Percentiles rank a stretch among this genome's conserved stretches.
These are phyloP conservation scores for Umbelopsis ramanniana DNA, from an alignment of 192 early-diverging fungal genomes.

Conservation along the genomic window DNA sequence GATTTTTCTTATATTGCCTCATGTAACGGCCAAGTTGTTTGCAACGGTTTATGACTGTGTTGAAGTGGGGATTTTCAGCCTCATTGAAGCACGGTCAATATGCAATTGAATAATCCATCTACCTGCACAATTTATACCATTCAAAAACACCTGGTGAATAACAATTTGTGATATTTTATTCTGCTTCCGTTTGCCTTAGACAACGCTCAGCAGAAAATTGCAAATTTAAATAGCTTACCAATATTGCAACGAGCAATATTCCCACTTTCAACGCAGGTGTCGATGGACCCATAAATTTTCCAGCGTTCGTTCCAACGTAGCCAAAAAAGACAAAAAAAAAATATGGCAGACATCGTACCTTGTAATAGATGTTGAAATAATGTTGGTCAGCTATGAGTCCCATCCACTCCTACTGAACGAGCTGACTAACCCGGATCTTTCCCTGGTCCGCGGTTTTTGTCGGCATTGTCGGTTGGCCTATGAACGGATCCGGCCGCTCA, in stretches of 20 bases:
- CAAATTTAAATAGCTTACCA: neutral
- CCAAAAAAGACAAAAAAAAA: neutral
- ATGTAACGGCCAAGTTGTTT: too few relatives aligned
- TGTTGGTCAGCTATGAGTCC: constrained; percentile 3
- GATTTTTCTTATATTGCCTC: too few relatives aligned
- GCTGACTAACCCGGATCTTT: neutral
- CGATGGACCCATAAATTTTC: neutral
- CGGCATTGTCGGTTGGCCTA: neutral
- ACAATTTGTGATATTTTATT: neutral
- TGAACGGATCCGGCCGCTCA: constrained; percentile 1
- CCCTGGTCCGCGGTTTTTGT: neutral
- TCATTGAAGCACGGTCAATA: too few relatives aligned
- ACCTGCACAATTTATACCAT: too few relatives aligned
- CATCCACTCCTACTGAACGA: neutral
- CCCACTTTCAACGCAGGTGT: neutral
- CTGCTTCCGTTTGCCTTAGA: neutral
- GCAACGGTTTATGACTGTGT: too few relatives aligned
- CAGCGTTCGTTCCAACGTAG: neutral
- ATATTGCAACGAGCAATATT: constrained; percentile 1
- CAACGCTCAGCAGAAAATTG: neutral
- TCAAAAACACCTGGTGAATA: neutral
- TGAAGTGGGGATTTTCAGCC: too few relatives aligned
- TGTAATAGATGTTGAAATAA: neutral
- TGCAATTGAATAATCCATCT: too few relatives aligned
- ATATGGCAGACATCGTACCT: constrained; percentile 7